Evolutionary conservation across 768 basidiomycete genomes (phyloP), one percentile per base, ranked within the genome.

Genomic region (Podaxis sp.): DNA sequence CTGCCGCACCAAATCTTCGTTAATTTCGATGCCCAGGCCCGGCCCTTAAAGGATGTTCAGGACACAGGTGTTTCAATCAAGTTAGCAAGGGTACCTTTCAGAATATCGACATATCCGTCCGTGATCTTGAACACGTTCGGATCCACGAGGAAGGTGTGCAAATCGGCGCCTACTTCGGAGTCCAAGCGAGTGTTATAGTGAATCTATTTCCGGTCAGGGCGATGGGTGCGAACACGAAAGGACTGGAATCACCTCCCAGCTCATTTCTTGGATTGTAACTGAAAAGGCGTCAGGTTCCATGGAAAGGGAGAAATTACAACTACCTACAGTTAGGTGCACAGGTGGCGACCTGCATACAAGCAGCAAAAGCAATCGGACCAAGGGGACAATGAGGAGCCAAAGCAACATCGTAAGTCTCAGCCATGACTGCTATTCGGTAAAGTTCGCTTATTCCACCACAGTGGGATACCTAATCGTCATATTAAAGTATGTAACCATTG

Each of bases 341-440:
- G 39, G 83, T 76, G 2, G 80, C 88, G 2, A 90, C 80, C 59
- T 89, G 86, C 48, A 90, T 81, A 68, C 85, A 87, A 22, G 88
- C 88, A 4, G 88, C 90, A 24, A 90, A 79, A 0, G 88, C 87
- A 33, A 92, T 83, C 0, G 89, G 90, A 0, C 88, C 88, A 1
- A 89, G 68, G 2, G 89, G 89, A 73, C 88, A 90, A 68, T 91
- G 88, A 4, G 90, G 88, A 0, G 88, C 89, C 57, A 87, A 70
- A 11, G 83, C 88, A 57, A 91, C 84, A 65, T 91, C 90, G 69
- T 90, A 90, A 3, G 82, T 85, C 71, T 89, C 86, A 1, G 83
- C 81, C 66, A 88, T 74, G 24, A 79, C 74, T 4, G 87, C 85
- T 22, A 89, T 85, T 48, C 84, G 79, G 48, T 83, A 79, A 4